Evolutionary conservation across 768 basidiomycete species (phyloP), one percentile per base, ranked within the genome.

Genomic region (Mycena indigotica): DNA sequence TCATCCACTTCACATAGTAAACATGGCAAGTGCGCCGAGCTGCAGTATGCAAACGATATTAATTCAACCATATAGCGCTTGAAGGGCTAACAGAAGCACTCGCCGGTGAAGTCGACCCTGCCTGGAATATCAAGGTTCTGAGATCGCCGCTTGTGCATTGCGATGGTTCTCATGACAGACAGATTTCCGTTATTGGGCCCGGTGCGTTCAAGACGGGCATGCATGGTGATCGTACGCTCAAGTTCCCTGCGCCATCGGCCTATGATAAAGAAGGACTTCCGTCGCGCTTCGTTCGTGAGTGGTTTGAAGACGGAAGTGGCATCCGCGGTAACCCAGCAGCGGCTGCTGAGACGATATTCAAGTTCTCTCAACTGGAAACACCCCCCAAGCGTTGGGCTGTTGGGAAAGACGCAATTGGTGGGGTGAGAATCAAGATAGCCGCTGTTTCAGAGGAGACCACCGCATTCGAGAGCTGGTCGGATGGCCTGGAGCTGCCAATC

Each of bases 91-190:
- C 54, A 4, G 55, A 61, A 5, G 51, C 59, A 3, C 51, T 61
- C 3, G 28, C 48, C 3, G 28, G 28, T 25, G 59, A 61, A 25
- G 16, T 61, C 12, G 39, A 53, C 15, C 55, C 59, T 1, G 50
- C 55, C 13, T 61, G 59, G 59, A 61, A 61, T 32, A 61, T 61
- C 41, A 61, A 61, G 46, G 54, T n/a, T n/a, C n/a, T n/a, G n/a
- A n/a, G n/a, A n/a, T n/a, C n/a, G n/a, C n/a, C n/a, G n/a, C n/a
- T n/a, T n/a, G n/a, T 55, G 21, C 4, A 17, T 28, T 28, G n/a
- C n/a, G n/a, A n/a, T n/a, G n/a, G n/a, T n/a, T n/a, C n/a, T n/a
- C n/a, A n/a, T n/a, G n/a, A n/a, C n/a, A n/a, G n/a, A 3, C 32
- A 58, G 57, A 50, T 58, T 35, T 58, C 57, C 15, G 49, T 46